These are phyloP conservation scores for Fusarium citri DNA, from an alignment of 2,329 filamentous ascomycete species.

Conservation along the genomic window DNA sequence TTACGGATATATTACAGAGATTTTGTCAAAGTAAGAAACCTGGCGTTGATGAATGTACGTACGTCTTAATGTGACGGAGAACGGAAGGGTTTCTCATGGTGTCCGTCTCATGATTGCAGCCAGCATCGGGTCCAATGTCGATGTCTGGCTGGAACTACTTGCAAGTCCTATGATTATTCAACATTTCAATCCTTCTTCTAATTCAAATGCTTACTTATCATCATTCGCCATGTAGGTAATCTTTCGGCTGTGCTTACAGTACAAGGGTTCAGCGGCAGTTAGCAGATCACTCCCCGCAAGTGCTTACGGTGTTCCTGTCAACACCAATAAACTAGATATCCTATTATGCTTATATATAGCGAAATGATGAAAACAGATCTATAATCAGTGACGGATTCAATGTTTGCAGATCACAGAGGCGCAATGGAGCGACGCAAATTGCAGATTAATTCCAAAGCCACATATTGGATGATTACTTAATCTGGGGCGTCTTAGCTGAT, in stretches of 20 bases:
- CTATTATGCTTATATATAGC: not conserved
- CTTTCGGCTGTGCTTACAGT: not conserved
- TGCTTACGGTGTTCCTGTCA: not conserved
- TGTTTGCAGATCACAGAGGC: not conserved
- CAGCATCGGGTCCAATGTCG: not conserved
- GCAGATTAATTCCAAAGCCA: constrained; percentile 16
- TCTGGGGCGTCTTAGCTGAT: constrained; percentile 18
- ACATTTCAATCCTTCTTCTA: not conserved
- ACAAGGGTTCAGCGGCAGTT: constrained; percentile 2
- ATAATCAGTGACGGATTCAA: not conserved
- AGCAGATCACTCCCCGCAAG: not conserved
- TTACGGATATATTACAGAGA: not conserved
- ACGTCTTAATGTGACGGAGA: not conserved
- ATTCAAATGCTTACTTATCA: not conserved
- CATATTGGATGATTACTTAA: constrained; percentile 17
- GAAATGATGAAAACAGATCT: not conserved
- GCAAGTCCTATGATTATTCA: not conserved
- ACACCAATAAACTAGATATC: constrained; percentile 8
- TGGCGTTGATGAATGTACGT: not conserved
- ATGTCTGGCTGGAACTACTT: not conserved
- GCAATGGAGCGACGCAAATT: not conserved
- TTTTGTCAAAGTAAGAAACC: not conserved
- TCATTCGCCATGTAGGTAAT: not conserved
- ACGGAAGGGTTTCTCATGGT: not conserved
- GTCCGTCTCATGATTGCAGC: not conserved